Conservation (phyloP, 257 asterid species). For the Coffea canephora region DNA sequence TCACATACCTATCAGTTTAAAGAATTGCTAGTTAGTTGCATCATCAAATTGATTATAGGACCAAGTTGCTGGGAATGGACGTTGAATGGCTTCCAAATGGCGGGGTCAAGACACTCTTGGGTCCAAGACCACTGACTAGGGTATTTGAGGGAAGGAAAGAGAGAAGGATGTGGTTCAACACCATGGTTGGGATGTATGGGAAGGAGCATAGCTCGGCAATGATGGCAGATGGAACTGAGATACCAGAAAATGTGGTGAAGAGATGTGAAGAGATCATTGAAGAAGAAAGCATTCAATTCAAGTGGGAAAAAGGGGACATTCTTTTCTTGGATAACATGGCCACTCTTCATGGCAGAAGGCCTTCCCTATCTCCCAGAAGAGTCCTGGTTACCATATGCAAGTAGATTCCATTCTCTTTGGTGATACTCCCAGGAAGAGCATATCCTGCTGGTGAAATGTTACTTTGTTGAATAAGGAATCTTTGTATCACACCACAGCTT, state of each 20-base stretch:
- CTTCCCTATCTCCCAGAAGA: constrained; percentile 74
- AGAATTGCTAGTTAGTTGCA: neutral
- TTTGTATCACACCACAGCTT: neutral
- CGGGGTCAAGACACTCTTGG: constrained; percentile 51
- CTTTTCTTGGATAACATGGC: constrained; percentile 70
- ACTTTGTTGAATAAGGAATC: neutral
- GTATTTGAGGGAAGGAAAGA: constrained; percentile 77
- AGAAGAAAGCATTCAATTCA: constrained; percentile 90
- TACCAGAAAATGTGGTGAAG: constrained; percentile 51
- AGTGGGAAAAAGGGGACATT: constrained; percentile 80
- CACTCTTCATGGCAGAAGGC: constrained; percentile 76
- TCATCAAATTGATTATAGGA: constrained; percentile 34
- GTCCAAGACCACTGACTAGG: constrained; percentile 63
- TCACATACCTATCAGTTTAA: neutral
- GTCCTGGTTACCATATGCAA: constrained; percentile 76
- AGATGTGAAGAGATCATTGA: constrained; percentile 78
- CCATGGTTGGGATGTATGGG: constrained; percentile 79
- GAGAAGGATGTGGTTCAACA: constrained; percentile 84
- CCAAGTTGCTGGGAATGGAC: constrained; percentile 68
- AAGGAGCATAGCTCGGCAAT: constrained; percentile 79
- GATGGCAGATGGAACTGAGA: constrained; percentile 73
- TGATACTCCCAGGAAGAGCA: neutral
- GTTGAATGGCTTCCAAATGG: constrained; percentile 76
- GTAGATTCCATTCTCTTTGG: constrained; percentile 16
- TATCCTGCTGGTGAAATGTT: neutral